Evolutionary conservation across 73 alveolate genomes (phyloP).

Genomic region (Symbiodinium natans): DNA sequence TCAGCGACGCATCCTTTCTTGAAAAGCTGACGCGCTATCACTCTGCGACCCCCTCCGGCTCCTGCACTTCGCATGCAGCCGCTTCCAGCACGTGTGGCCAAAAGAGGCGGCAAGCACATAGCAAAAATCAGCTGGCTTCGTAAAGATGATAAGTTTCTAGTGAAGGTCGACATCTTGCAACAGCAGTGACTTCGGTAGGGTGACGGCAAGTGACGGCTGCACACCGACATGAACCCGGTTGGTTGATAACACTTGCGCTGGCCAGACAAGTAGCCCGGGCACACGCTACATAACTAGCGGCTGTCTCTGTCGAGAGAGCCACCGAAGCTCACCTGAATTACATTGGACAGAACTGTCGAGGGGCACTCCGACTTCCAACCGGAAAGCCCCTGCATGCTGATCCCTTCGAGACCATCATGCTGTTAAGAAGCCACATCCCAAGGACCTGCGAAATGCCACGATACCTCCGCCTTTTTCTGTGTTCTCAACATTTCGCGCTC

Average conservation of each 20-base stretch:
- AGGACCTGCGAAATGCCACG: neutral
- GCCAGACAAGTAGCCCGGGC: neutral
- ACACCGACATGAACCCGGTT: neutral
- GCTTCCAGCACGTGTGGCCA: constrained; percentile 30
- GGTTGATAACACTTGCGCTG: neutral
- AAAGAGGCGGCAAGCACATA: neutral
- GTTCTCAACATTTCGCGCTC: too few species aligned
- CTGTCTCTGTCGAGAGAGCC: neutral
- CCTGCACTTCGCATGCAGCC: neutral
- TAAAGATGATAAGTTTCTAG: too few species aligned
- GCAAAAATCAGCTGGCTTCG: too few species aligned
- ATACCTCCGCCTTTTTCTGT: too few species aligned
- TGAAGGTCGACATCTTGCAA: too few species aligned
- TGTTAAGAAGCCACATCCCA: neutral
- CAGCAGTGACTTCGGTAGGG: neutral
- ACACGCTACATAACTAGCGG: neutral
- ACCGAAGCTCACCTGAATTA: constrained; percentile 8
- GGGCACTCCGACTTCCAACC: neutral
- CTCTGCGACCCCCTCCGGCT: neutral
- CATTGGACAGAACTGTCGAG: neutral
- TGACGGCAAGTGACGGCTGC: neutral
- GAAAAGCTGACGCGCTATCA: neutral
- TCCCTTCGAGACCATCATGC: constrained; percentile 3
- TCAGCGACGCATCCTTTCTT: neutral
- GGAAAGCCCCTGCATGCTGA: neutral